Base-by-base conservation (phyloP, 768 basidiomycete genomes). In the Kwoniella dejecticola region DNA sequence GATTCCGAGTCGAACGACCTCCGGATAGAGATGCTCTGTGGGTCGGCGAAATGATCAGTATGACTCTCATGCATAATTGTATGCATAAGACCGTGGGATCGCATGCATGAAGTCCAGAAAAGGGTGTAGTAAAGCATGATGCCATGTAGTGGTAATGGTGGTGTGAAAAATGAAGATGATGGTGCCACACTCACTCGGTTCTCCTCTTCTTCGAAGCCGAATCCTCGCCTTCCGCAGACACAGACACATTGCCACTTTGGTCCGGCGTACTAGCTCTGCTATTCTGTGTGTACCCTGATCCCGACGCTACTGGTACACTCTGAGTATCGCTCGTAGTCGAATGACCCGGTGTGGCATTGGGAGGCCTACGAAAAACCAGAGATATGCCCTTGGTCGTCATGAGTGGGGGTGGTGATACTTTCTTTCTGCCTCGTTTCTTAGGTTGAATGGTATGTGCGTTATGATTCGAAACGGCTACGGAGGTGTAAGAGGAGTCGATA, bases 121-220 rank as follows among this genome's bases (percentile, higher is more conserved):
- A 12, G 29, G 8, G 12, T 1, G 26, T 44, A 45, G 21, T 13
- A 15, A 26, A 21, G 41, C 27, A 33, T 50, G 15, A 41, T 44
- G 26, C 30, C n/a, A n/a, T n/a, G n/a, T n/a, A n/a, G n/a, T n/a
- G n/a, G n/a, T n/a, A n/a, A n/a, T n/a, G n/a, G n/a, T n/a, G n/a
- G n/a, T n/a, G n/a, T n/a, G n/a, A n/a, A n/a, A 41, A 45, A 41
- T 42, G 41, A 46, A n/a, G 46, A 19, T 17, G n/a, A n/a, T n/a
- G n/a, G 57, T 46, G 47, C 38, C 50, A 60, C 50, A 67, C 67
- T 68, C 57, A 64, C 67, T 56, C 60, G 42, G 38, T 27, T 46
- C 46, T 64, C 21, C 59, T 36, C 19, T 57, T 61, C 63, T 56
- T 68, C 4, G 62, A 64, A 26, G 53, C 47, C 24, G 40, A n/a